Conservation (phyloP, 2,329 filamentous ascomycete genomes). For the Rhytidhysteron rufulum region DNA sequence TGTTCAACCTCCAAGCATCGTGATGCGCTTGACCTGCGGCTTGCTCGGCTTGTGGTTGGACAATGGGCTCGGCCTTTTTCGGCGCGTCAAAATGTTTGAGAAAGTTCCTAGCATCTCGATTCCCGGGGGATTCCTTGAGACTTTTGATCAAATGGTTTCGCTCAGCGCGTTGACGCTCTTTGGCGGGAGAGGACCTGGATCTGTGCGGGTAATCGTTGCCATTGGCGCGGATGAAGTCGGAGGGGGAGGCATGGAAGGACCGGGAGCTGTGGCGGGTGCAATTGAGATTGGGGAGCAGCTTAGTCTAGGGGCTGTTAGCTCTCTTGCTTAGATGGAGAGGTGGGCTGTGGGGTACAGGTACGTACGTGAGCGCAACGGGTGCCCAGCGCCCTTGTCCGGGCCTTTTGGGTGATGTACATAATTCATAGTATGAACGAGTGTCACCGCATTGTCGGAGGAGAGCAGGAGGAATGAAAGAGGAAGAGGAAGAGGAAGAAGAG, state of each 20-base stretch:
- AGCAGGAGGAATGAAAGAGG: not conserved
- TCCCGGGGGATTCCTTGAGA: constrained; percentile 83
- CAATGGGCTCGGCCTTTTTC: constrained; percentile 12
- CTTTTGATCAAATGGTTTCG: constrained; percentile 44
- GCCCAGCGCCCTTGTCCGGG: constrained; percentile 31
- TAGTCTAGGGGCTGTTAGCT: too few relatives aligned
- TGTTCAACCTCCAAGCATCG: constrained; percentile 30
- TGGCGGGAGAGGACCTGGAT: constrained; percentile 21
- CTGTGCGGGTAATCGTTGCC: not conserved
- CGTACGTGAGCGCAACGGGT: constrained; percentile 19
- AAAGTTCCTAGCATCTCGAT: constrained; percentile 88
- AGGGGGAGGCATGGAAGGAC: not conserved
- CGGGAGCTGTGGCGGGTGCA: not conserved
- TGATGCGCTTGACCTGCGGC: constrained; percentile 21
- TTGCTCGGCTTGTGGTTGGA: constrained; percentile 9
- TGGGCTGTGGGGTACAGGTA: too few relatives aligned
- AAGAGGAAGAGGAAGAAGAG: not conserved
- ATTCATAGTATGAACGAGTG: constrained; percentile 28
- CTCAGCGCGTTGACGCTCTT: constrained; percentile 33
- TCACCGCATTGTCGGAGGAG: not conserved
- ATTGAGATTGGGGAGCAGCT: not conserved
- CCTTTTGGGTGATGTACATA: constrained; percentile 33
- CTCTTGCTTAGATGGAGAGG: too few relatives aligned
- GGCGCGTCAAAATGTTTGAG: constrained; percentile 71
- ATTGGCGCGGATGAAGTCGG: not conserved